phyloP scores from a whole-genome alignment of 306 rosid species.

The Macrotyloma uniflorum region DNA sequence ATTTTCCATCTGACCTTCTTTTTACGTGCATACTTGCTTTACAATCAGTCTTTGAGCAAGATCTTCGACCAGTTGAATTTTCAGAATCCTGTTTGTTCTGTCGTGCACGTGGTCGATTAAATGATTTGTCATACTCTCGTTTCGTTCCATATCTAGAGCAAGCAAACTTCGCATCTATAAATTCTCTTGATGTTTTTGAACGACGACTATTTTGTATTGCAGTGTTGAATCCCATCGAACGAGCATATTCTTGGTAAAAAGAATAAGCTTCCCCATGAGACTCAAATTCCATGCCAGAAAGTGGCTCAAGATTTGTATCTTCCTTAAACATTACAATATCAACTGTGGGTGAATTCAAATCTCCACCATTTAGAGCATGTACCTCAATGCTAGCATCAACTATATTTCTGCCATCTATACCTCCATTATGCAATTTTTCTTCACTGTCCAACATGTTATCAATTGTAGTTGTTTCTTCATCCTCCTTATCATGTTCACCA shows the following conservation, averaged over 20 bases:
- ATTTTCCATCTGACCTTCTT: constrained; percentile 94
- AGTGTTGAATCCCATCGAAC: constrained; percentile 96
- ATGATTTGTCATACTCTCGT: constrained; percentile 92
- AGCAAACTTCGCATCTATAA: constrained; percentile 98
- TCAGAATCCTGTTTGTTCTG: constrained; percentile 94
- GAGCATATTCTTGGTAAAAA: constrained; percentile 98
- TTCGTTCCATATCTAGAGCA: constrained; percentile 97
- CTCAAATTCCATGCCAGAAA: constrained; percentile 98
- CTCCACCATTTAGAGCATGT: constrained; percentile 73
- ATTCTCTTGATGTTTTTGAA: constrained; percentile 94
- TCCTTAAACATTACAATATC: constrained; percentile 80
- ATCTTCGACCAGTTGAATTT: constrained; percentile 86
- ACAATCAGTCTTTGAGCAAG: constrained; percentile 96
- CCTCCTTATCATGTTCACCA: constrained; percentile 85
- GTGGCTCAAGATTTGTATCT: constrained; percentile 96
- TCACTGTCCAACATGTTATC: constrained; percentile 78
- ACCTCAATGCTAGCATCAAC: constrained; percentile 64
- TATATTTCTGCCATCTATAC: constrained; percentile 62
- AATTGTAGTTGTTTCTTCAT: constrained; percentile 74
- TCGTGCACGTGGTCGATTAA: constrained; percentile 83
- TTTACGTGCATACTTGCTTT: constrained; percentile 99
- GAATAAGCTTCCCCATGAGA: constrained; percentile 97
- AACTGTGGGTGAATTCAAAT: constrained; percentile 71
- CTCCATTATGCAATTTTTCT: constrained; percentile 79
- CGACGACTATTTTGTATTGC: constrained; percentile 99